phyloP scores from a whole-genome alignment of 2,329 filamentous ascomycete genomes.

The Ophiostoma novo-ulmi region DNA sequence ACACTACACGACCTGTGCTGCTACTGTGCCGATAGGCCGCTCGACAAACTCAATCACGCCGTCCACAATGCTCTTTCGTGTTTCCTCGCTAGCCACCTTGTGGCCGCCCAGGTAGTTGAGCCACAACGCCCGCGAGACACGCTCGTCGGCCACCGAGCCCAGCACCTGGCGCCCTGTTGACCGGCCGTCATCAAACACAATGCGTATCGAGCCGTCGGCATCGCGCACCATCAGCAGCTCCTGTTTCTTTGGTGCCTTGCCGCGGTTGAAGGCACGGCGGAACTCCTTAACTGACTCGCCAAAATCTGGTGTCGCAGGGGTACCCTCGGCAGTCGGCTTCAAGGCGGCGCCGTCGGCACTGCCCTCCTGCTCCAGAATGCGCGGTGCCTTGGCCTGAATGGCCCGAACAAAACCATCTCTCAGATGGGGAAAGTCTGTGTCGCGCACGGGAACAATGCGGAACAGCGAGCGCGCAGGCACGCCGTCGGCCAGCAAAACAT shows the following conservation, averaged over 20 bases:
- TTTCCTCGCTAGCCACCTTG: conserved; percentile 78
- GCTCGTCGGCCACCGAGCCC: conserved; percentile 70
- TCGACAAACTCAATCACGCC: conserved; percentile 85
- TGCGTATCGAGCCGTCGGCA: conserved; percentile 57
- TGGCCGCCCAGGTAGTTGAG: conserved; percentile 82
- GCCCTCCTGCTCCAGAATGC: conserved; percentile 34
- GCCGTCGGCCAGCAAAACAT: conserved; percentile 59
- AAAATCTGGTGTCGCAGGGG: conserved; percentile 47
- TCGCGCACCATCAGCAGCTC: conserved; percentile 71
- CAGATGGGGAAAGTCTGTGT: conserved; percentile 90
- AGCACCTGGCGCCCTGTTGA: conserved; percentile 49
- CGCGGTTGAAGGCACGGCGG: conserved; percentile 73
- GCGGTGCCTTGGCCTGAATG: conserved; percentile 65
- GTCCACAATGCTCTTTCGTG: conserved; percentile 75
- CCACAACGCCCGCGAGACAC: conserved; percentile 78
- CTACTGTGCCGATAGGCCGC: conserved; percentile 79
- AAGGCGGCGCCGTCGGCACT: conserved; percentile 31
- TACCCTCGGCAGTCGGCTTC: conserved; percentile 25
- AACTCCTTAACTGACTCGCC: conserved; percentile 70
- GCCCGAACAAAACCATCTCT: conserved; percentile 86
- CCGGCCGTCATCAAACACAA: conserved; percentile 58
- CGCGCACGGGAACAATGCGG: conserved; percentile 81
- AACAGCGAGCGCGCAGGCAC: conserved; percentile 68
- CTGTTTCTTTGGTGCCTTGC: conserved; percentile 72
- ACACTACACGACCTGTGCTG: conserved; percentile 60